Percentiles rank a stretch among this genome's conserved stretches.
Evolutionary conservation across 108 stramenopile genomes (phyloP).

Genomic region (Cyclostephanos tholiformis): DNA sequence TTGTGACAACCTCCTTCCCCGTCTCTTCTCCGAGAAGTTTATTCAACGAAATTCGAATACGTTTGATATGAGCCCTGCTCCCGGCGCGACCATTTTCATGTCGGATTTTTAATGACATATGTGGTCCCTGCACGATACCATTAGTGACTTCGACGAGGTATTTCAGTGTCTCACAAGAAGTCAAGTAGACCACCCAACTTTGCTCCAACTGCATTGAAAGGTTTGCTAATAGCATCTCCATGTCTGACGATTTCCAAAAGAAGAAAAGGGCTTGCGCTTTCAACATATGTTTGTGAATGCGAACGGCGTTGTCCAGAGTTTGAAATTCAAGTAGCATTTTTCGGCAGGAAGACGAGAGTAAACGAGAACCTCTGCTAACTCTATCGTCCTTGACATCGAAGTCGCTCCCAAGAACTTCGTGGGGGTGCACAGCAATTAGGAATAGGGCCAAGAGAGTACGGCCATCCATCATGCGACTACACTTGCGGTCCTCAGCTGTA

Average conservation of each 20-base stretch:
- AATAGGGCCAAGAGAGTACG: slow-evolving; percentile 30
- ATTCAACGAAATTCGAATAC: slow-evolving; percentile 35
- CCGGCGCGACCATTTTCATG: slow-evolving; percentile 31
- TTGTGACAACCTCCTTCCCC: slow-evolving; percentile 36
- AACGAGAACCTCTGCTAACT: too few relatives aligned
- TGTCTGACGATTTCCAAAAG: slow-evolving; percentile 37
- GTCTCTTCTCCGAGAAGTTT: slow-evolving; percentile 40
- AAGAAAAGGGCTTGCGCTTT: slow-evolving; percentile 28
- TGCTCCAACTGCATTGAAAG: slow-evolving; percentile 38
- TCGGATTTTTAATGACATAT: slow-evolving; percentile 31
- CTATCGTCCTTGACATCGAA: slow-evolving; percentile 7
- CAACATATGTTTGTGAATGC: not conserved
- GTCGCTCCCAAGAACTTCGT: slow-evolving; percentile 41
- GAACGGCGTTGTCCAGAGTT: too few relatives aligned
- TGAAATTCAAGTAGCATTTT: slow-evolving; percentile 1
- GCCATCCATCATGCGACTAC: slow-evolving; percentile 13
- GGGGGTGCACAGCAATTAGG: slow-evolving; percentile 39
- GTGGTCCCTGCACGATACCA: not conserved
- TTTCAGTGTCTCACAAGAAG: slow-evolving; percentile 27
- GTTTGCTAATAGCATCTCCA: slow-evolving; percentile 18
- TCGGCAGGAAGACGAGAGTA: too few relatives aligned
- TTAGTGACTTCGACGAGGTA: slow-evolving; percentile 30
- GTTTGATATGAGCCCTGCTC: slow-evolving; percentile 38
- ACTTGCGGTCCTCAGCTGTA: not conserved
- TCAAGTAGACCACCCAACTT: slow-evolving; percentile 43